phyloP scores from a whole-genome alignment of 2,329 filamentous ascomycete species.

The Pseudocercospora vitis region DNA sequence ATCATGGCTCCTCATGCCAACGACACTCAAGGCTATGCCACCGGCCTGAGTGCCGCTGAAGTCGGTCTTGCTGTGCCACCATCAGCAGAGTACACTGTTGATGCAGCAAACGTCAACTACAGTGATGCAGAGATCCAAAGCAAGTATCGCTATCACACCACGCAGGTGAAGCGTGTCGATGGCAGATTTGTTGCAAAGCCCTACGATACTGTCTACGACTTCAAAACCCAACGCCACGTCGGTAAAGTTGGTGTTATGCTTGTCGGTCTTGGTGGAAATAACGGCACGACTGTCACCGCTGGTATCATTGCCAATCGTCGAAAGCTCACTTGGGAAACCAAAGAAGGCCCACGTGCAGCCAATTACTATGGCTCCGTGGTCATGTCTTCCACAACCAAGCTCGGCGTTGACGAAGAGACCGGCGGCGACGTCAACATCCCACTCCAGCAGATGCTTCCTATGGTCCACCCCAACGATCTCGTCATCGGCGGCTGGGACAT shows the following conservation, averaged over 20 bases:
- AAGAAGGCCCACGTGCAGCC: slow-evolving; percentile 77
- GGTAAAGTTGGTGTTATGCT: slow-evolving; percentile 96
- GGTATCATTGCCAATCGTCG: slow-evolving; percentile 95
- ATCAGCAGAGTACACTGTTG: slow-evolving; percentile 68
- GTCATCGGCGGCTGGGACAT: slow-evolving; percentile 98
- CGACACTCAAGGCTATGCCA: slow-evolving; percentile 58
- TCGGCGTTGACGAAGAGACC: slow-evolving; percentile 82
- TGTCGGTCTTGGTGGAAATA: slow-evolving; percentile 97
- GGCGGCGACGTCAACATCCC: slow-evolving; percentile 92
- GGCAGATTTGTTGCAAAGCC: slow-evolving; percentile 82
- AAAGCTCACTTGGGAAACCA: slow-evolving; percentile 85
- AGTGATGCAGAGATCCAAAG: slow-evolving; percentile 83
- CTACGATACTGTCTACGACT: slow-evolving; percentile 88
- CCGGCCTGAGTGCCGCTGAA: slow-evolving; percentile 43
- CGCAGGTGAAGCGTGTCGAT: slow-evolving; percentile 69
- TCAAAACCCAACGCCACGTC: slow-evolving; percentile 93
- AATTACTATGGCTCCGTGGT: slow-evolving; percentile 99
- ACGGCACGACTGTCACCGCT: slow-evolving; percentile 93
- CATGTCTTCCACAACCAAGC: slow-evolving; percentile 96
- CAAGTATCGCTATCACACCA: slow-evolving; percentile 96
- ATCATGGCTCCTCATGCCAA: slow-evolving; percentile 92
- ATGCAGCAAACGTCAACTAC: slow-evolving; percentile 90
- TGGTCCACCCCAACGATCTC: slow-evolving; percentile 92
- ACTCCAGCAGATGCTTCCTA: slow-evolving; percentile 85
- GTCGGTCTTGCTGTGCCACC: neutral